Evolutionary conservation across 139 green algal genomes (phyloP).

Genomic region (Tetradesmus obliquus): DNA sequence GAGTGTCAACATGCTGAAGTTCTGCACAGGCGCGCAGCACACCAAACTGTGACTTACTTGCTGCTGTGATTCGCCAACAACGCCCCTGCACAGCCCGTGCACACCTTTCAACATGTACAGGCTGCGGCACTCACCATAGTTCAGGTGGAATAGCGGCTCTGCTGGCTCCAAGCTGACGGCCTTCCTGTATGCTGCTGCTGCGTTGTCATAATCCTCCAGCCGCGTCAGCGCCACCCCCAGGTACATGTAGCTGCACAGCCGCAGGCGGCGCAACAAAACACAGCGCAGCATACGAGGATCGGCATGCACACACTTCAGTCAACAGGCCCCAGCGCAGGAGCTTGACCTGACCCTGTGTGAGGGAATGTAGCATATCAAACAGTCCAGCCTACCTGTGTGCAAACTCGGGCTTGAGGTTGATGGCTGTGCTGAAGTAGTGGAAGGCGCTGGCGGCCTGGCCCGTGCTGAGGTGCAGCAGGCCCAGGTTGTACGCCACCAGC

Average conservation of each 20-base stretch:
- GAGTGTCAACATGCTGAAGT: background rate
- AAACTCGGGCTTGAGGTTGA: slow-evolving; percentile 87
- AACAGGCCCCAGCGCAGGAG: background rate
- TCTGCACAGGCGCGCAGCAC: background rate
- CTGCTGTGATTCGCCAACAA: background rate
- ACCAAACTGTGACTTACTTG: background rate
- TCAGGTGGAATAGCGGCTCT: slow-evolving; percentile 79
- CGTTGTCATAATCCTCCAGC: slow-evolving; percentile 83
- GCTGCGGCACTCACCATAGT: slow-evolving; percentile 70
- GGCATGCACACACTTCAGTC: background rate
- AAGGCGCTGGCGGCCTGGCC: slow-evolving; percentile 83
- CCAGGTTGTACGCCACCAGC: slow-evolving; percentile 88
- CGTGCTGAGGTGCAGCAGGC: slow-evolving; percentile 76
- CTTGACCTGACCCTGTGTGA: background rate
- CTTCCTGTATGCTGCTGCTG: slow-evolving; percentile 77
- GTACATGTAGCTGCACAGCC: slow-evolving; percentile 73
- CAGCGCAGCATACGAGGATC: background rate
- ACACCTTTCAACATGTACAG: background rate
- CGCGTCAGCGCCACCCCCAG: slow-evolving; percentile 60
- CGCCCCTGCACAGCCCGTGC: background rate
- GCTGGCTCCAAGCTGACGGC: slow-evolving; percentile 71
- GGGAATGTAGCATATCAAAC: background rate
- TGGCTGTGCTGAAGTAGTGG: slow-evolving; percentile 80
- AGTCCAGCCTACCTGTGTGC: slow-evolving; percentile 61
- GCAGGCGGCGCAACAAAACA: background rate